Evolutionary conservation across 1,139 yeast genomes (phyloP).

Genomic region (Saccharomyces hybrid): DNA sequence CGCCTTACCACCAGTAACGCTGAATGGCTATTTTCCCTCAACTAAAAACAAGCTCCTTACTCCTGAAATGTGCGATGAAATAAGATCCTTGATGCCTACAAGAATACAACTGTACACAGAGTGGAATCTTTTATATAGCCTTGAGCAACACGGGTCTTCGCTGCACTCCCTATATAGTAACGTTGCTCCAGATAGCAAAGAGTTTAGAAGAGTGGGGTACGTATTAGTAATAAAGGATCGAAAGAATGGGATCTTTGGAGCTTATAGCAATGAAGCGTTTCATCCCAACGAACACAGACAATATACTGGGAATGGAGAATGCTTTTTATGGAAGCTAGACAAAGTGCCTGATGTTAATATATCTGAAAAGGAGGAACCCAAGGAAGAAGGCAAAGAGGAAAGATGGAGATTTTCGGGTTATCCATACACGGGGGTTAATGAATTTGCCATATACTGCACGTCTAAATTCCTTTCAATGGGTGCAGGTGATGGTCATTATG

Average conservation of each 20-base stretch:
- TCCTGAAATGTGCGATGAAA: conserved; percentile 58
- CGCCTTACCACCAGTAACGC: conserved; percentile 41
- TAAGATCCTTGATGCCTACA: conserved; percentile 66
- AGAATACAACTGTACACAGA: conserved; percentile 65
- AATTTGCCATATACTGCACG: conserved; percentile 77
- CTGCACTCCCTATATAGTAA: conserved; percentile 59
- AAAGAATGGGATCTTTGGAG: conserved; percentile 65
- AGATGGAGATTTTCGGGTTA: conserved; percentile 61
- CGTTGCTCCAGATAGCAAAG: conserved; percentile 31
- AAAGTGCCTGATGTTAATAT: conserved; percentile 23
- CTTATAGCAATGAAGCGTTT: conserved; percentile 68
- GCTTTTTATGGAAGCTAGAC: conserved; percentile 79
- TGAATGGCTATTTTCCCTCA: conserved; percentile 48
- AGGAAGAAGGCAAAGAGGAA: conserved; percentile 10
- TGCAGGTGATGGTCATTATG: conserved; percentile 89
- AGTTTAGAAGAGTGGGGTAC: conserved; percentile 47
- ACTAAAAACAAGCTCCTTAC: conserved; percentile 55
- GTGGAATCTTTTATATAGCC: conserved; percentile 73
- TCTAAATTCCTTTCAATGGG: conserved; percentile 76
- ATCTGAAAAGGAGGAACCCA: conserved; percentile 7
- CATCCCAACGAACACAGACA: conserved; percentile 62
- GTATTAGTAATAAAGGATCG: conserved; percentile 61
- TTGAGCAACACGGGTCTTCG: conserved; percentile 90
- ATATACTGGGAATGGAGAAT: conserved; percentile 91
- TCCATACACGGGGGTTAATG: conserved; percentile 84